Conservation (phyloP, 306 rosid genomes). For the Acacia confusa region DNA sequence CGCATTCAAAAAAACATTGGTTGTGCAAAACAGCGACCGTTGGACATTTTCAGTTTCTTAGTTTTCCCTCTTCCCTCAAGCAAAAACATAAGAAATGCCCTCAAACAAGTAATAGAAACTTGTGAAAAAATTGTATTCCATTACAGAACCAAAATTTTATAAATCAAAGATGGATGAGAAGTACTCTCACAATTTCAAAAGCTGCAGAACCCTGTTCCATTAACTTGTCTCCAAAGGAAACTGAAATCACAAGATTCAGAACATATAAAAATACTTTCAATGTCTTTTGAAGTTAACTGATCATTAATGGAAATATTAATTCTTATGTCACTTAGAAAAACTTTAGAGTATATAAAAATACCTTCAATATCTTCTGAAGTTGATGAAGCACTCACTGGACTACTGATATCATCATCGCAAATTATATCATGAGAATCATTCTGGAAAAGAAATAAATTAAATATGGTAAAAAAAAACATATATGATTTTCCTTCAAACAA, state of each 20-base stretch:
- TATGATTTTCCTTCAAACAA: not conserved
- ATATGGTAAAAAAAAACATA: conserved; percentile 6
- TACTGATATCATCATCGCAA: conserved; percentile 30
- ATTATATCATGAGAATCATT: conserved; percentile 21
- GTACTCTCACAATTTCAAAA: conserved; percentile 50
- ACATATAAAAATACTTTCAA: conserved; percentile 35
- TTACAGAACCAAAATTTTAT: not conserved
- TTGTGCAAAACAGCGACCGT: not conserved
- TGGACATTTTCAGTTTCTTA: not conserved
- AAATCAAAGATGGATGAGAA: conserved; percentile 19
- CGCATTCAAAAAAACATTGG: not conserved
- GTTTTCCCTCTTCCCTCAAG: conserved; percentile 9
- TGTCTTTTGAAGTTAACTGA: conserved; percentile 15
- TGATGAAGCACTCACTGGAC: conserved; percentile 37
- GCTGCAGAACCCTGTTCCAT: conserved; percentile 29
- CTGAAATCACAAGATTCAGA: conserved; percentile 35
- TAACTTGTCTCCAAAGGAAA: conserved; percentile 35
- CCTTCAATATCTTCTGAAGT: conserved; percentile 40
- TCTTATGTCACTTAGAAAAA: not conserved
- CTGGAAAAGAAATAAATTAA: conserved; percentile 37
- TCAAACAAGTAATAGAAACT: not conserved
- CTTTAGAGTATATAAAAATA: conserved; percentile 14
- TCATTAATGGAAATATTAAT: conserved; percentile 13
- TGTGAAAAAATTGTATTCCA: not conserved
- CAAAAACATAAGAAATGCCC: conserved; percentile 1